phyloP scores from a whole-genome alignment of 2,329 filamentous ascomycete genomes.

The Knoxdaviesia capensis region DNA sequence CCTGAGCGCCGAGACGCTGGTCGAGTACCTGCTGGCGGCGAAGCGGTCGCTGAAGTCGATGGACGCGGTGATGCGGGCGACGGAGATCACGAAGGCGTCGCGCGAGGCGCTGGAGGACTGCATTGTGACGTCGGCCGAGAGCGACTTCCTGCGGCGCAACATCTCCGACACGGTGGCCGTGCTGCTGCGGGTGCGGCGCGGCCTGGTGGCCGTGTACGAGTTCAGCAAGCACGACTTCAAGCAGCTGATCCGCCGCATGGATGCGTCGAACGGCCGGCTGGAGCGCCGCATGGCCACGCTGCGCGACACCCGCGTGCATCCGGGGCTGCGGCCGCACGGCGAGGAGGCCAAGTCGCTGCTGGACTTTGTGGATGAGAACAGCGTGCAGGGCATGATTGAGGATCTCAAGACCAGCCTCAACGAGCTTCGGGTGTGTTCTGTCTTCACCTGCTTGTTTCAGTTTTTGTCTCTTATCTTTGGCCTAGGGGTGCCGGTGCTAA shows the following conservation, averaged over 20 bases:
- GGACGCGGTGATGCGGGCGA: slow-evolving; percentile 63
- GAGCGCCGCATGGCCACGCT: slow-evolving; percentile 46
- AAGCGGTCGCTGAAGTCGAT: slow-evolving; percentile 78
- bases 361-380: slow-evolving; percentile 58
- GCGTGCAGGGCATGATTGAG: slow-evolving; percentile 43
- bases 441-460: neutral
- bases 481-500: neutral
- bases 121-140: slow-evolving; percentile 50
- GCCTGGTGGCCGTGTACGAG: slow-evolving; percentile 34
- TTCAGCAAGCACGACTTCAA: slow-evolving; percentile 38
- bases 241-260: slow-evolving; percentile 41
- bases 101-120: slow-evolving; percentile 60
- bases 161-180: slow-evolving; percentile 35
- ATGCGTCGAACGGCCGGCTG: slow-evolving; percentile 43
- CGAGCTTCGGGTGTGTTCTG: slow-evolving; percentile 38
- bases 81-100: slow-evolving; percentile 63
- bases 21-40: slow-evolving; percentile 66
- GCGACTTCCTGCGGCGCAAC: slow-evolving; percentile 43
- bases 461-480: neutral
- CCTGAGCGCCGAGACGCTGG: slow-evolving; percentile 47
- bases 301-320: slow-evolving; percentile 41
- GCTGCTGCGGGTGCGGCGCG: slow-evolving; percentile 27
- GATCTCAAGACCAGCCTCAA: slow-evolving; percentile 51
- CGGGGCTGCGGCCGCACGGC: slow-evolving; percentile 35
- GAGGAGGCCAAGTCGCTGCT: slow-evolving; percentile 43